A percentile compares a stretch with the other conserved stretches of the same genome.
phyloP scores from a whole-genome alignment of 352 stramenopile genomes.

The Globisporangium radiosum region DNA sequence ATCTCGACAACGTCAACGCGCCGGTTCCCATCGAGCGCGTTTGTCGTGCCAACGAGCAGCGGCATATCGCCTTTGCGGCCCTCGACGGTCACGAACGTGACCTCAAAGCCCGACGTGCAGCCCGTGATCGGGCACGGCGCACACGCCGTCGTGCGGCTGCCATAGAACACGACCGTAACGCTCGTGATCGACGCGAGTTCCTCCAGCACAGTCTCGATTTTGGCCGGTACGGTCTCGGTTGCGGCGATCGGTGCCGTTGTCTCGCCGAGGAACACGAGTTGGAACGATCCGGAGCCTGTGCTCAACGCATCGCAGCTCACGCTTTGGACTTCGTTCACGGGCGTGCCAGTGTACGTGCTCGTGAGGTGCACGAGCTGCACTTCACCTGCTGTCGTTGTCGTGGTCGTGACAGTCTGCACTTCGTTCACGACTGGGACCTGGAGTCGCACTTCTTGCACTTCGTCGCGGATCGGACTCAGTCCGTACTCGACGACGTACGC shows the following conservation, averaged over 20 bases:
- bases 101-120: constrained; percentile 68
- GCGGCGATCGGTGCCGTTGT: constrained; percentile 84
- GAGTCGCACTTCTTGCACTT: constrained; percentile 68
- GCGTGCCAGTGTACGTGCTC: constrained; percentile 54
- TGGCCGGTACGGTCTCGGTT: constrained; percentile 58
- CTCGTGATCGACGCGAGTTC: constrained; percentile 83
- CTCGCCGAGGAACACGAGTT: constrained; percentile 75
- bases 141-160: constrained; percentile 55
- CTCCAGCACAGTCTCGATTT: constrained; percentile 86
- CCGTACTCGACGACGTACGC: constrained; percentile 91
- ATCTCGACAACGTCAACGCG: constrained; percentile 80
- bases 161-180: constrained; percentile 77
- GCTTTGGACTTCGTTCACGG: constrained; percentile 79
- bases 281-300: constrained; percentile 71
- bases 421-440: constrained; percentile 61
- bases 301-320: constrained; percentile 89
- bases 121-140: constrained; percentile 44
- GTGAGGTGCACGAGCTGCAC: constrained; percentile 89
- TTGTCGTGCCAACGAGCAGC: constrained; percentile 74
- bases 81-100: constrained; percentile 86
- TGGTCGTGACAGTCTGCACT: constrained; percentile 69
- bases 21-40: constrained; percentile 83
- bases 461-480: constrained; percentile 67
- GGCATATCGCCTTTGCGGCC: constrained; percentile 86
- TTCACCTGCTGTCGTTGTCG: constrained; percentile 59